Percentiles rank a stretch among this genome's conserved stretches.
phyloP scores from a whole-genome alignment of 2,329 filamentous ascomycete genomes.

The Elsinoe arachidis region DNA sequence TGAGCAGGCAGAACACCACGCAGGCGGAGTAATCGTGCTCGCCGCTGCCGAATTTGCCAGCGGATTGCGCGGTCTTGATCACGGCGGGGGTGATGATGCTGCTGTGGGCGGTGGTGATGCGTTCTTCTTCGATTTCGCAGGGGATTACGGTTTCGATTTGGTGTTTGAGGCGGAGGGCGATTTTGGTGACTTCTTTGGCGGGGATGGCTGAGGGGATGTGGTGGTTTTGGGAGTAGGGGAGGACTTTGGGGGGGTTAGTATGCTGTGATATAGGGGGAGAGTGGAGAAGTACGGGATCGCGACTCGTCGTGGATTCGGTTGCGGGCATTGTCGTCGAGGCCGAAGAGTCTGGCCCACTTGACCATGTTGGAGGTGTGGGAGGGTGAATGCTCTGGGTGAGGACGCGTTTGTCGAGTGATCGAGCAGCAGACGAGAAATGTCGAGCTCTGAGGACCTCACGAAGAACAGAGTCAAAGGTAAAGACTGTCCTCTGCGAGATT shows the following conservation, averaged over 20 bases:
- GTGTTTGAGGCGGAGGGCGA: conserved; percentile 82
- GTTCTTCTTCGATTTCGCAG: conserved; percentile 72
- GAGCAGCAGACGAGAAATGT: background rate
- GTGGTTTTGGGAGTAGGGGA: conserved; percentile 54
- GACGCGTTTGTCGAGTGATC: background rate
- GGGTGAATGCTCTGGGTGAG: background rate
- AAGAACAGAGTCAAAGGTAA: background rate
- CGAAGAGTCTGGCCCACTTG: conserved; percentile 31
- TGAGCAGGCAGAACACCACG: conserved; percentile 74
- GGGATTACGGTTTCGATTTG: conserved; percentile 83
- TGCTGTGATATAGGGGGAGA: background rate
- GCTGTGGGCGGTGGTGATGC: conserved; percentile 73
- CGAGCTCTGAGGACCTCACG: background rate
- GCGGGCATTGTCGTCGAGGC: conserved; percentile 30
- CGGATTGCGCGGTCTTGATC: conserved; percentile 69
- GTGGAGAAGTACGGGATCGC: conserved; percentile 28
- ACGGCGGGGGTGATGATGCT: conserved; percentile 74
- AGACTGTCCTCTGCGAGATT: background rate
- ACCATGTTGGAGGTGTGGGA: conserved; percentile 26
- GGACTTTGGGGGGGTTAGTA: conserved; percentile 41
- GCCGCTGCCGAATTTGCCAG: conserved; percentile 44
- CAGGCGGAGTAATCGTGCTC: conserved; percentile 58
- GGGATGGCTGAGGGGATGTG: conserved; percentile 59
- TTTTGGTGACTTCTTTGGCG: conserved; percentile 73
- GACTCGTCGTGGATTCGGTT: conserved; percentile 36